These are phyloP conservation scores for Trichoderma sp. DNA, from an alignment of 2,329 filamentous ascomycete species.

Conservation along the genomic window DNA sequence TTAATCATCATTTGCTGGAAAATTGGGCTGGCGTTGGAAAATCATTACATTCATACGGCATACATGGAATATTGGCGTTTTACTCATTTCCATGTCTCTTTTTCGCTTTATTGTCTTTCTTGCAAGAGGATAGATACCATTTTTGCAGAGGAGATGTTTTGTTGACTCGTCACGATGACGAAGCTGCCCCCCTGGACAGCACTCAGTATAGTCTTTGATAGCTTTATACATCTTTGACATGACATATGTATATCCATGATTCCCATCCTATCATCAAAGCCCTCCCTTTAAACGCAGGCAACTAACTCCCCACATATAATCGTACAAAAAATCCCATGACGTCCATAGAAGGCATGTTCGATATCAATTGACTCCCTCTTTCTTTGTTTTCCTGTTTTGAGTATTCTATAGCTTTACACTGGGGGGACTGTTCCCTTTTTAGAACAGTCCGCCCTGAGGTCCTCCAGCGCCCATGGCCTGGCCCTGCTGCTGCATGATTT, in stretches of 20 bases:
- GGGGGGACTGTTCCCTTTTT: neutral
- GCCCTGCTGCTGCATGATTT: conserved; percentile 91
- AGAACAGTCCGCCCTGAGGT: conserved; percentile 31
- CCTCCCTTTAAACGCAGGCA: neutral
- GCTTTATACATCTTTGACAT: conserved; percentile 27
- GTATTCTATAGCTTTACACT: neutral
- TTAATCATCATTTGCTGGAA: conserved; percentile 5
- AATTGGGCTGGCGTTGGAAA: conserved; percentile 2
- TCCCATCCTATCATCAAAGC: conserved; percentile 13
- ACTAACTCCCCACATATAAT: neutral
- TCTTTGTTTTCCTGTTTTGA: neutral
- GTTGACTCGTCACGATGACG: conserved; percentile 21
- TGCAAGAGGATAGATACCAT: conserved; percentile 19
- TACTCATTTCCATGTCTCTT: conserved; percentile 10
- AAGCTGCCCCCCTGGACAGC: conserved; percentile 24
- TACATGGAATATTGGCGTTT: conserved; percentile 21
- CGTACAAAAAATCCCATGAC: conserved; percentile 9
- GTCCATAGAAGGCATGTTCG: neutral
- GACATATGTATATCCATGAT: conserved; percentile 12
- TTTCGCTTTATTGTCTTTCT: conserved; percentile 3
- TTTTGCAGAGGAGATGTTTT: conserved; percentile 23
- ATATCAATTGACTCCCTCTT: neutral
- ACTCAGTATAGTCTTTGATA: conserved; percentile 16
- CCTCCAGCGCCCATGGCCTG: conserved; percentile 62
- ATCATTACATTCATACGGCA: conserved; percentile 6